These are phyloP conservation scores for Extremus antarcticus DNA, from an alignment of 495 filamentous ascomycete species.

Conservation along the genomic window DNA sequence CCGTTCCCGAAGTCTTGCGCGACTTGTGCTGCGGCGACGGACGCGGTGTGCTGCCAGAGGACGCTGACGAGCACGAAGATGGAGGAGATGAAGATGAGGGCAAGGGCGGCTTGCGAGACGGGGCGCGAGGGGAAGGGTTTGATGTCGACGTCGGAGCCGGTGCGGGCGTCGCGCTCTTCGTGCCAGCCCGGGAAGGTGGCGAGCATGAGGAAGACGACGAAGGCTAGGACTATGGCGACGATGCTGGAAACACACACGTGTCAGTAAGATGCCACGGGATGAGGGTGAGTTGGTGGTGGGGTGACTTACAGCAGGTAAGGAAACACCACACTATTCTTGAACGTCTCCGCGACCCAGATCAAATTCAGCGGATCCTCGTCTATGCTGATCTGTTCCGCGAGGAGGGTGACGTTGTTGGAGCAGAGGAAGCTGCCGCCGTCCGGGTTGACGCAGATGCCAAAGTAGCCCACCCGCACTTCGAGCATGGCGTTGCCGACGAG, in stretches of 20 bases:
- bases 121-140: constrained; percentile 70
- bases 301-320: constrained; percentile 57
- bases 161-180: constrained; percentile 52
- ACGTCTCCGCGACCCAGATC: constrained; percentile 68
- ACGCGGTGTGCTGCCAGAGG: constrained; percentile 77
- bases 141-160: constrained; percentile 56
- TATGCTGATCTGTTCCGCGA: constrained; percentile 55
- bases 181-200: constrained; percentile 78
- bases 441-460: constrained; percentile 66
- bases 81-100: constrained; percentile 67
- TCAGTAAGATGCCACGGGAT: not conserved
- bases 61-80: constrained; percentile 70
- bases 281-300: not conserved
- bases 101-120: constrained; percentile 62
- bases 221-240: constrained; percentile 72
- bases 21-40: constrained; percentile 83
- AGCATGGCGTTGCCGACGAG: constrained; percentile 57
- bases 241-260: constrained; percentile 42
- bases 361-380: constrained; percentile 72
- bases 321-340: constrained; percentile 74
- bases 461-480: constrained; percentile 62
- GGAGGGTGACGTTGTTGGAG: constrained; percentile 64
- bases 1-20: constrained; percentile 94
- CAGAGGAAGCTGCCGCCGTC: constrained; percentile 63
- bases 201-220: constrained; percentile 62